phyloP scores from a whole-genome alignment of 2,329 filamentous ascomycete genomes.

The Alternaria triticimaculans region DNA sequence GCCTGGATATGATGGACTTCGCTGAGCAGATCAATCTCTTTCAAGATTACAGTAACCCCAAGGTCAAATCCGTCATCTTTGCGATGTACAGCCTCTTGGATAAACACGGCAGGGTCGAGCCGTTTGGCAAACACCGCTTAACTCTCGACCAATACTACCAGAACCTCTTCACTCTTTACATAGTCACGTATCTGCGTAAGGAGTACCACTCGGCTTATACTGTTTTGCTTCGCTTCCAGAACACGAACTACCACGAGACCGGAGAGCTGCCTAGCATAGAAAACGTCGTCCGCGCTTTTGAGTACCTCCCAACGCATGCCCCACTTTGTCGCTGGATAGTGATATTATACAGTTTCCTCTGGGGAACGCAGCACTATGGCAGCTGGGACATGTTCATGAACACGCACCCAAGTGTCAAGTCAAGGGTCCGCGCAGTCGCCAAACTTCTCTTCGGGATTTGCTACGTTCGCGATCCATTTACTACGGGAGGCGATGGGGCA shows the following conservation, averaged over 20 bases:
- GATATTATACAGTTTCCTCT: conserved; percentile 19
- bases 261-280: neutral
- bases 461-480: conserved; percentile 6
- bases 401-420: neutral
- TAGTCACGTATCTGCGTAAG: conserved; percentile 6
- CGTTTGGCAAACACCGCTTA: neutral
- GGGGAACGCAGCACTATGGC: conserved; percentile 10
- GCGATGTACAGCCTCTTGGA: conserved; percentile 5
- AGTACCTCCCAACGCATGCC: conserved; percentile 12
- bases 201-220: conserved; percentile 11
- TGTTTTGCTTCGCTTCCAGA: conserved; percentile 19
- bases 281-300: conserved; percentile 8
- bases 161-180: conserved; percentile 21
- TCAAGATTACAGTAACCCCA: neutral
- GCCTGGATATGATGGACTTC: neutral
- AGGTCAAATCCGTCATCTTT: neutral
- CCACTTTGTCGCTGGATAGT: conserved; percentile 25
- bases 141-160: conserved; percentile 20
- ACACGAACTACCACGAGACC: conserved; percentile 13
- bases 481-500: conserved; percentile 10
- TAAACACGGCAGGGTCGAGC: neutral
- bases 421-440: neutral
- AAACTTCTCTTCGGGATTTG: conserved; percentile 18
- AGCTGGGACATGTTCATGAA: conserved; percentile 9
- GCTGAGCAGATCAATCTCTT: neutral